Evolutionary conservation across 2,329 filamentous ascomycete genomes (phyloP), one percentile per base, ranked within the genome.

Genomic region (Aspergillus sp.): DNA sequence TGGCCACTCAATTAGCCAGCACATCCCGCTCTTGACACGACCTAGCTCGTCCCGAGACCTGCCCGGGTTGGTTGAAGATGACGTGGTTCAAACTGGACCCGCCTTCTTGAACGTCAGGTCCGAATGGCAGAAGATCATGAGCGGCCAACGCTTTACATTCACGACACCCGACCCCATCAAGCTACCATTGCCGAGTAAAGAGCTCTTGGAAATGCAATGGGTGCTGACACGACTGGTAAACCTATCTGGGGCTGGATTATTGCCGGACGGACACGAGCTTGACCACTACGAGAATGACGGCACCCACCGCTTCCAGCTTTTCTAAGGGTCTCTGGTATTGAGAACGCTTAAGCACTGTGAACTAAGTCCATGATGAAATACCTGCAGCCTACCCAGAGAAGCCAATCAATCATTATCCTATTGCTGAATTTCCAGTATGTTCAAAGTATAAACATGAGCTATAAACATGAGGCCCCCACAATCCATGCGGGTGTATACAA

Each of bases 151-250:
- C 15, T 41, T 41, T 15, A 41, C 34, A 41, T 41, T 41, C 11
- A 41, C 34, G 11, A 41, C 34, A 13, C 34, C 50, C 6, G 50
- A 53, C 30, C 50, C 50, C 13, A 34, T 38, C 34, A 53, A 41
- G 30, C 30, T 53, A 34, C 50, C 30, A 11, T 15, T 53, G 30
- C 50, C 50, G 23, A 53, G 31, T 53, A 38, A 53, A 25, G 50
- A 53, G 28, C 50, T 53, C n/a, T 30, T 53, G 34, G 50, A 53
- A 19, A 53, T 53, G 50, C 50, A 53, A 34, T 53, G 34, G 30
- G 30, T 53, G 30, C 30, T 53, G 19, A 15, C 50, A 22, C 15
- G 50, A 53, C 28, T 53, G 30, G 30, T 53, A 13, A 53, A 53
- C 50, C 30, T 53, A 38, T 53, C 50, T 6, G 31, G 31, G 17